Conservation (phyloP, 345 rosid species). For the Combretum micranthum region DNA sequence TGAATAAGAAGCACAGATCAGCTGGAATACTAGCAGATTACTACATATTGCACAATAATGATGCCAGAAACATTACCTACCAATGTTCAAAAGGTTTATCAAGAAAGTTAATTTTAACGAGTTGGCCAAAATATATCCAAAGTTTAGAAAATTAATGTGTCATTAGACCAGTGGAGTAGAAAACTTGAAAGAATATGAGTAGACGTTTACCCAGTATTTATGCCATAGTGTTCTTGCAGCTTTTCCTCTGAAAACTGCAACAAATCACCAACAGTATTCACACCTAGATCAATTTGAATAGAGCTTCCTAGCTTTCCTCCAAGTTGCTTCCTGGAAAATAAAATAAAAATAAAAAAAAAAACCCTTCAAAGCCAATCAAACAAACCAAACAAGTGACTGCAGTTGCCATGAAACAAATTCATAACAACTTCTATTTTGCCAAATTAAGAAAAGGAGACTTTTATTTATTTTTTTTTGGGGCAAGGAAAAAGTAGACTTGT, state of each 20-base stretch:
- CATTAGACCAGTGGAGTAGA: neutral
- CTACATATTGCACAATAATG: neutral
- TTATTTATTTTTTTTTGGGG: no score
- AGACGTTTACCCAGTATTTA: constrained; percentile 61
- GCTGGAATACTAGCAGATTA: constrained; percentile 4
- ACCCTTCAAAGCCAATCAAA: neutral
- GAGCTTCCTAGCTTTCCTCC: constrained; percentile 92
- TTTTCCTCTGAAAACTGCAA: constrained; percentile 72
- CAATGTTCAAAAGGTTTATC: no score
- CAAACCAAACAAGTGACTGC: neutral
- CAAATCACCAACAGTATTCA: constrained; percentile 70
- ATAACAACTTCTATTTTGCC: neutral
- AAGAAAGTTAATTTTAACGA: no score
- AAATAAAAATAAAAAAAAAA: constrained; percentile 2
- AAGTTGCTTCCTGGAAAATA: constrained; percentile 78
- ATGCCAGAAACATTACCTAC: neutral
- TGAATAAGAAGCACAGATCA: constrained; percentile 12
- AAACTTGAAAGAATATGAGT: neutral
- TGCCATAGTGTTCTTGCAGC: constrained; percentile 77
- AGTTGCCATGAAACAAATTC: neutral
- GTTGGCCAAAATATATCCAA: neutral
- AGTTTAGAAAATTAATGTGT: neutral
- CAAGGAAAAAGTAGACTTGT: no score
- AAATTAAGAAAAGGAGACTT: neutral
- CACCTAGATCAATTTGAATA: constrained; percentile 63